phyloP scores from a whole-genome alignment of 1,284 basidiomycete genomes.

The Heterobasidion parviporum region DNA sequence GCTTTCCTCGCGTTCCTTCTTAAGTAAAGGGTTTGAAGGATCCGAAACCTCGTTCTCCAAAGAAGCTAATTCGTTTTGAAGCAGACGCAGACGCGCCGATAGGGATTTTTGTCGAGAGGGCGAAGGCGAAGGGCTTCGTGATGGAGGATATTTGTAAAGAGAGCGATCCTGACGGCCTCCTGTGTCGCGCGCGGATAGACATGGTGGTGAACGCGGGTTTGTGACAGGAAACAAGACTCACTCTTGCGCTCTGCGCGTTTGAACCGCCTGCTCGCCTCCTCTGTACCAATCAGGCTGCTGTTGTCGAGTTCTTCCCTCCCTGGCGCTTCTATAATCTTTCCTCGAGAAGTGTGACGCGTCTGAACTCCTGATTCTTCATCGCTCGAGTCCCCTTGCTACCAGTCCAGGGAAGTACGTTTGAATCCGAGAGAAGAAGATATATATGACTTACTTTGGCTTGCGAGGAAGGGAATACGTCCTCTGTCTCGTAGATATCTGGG shows the following conservation, averaged over 20 bases:
- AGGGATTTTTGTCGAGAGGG: constrained; percentile 38
- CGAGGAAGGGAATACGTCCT: constrained; percentile 58
- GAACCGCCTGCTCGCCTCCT: constrained; percentile 61
- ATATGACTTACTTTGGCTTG: constrained; percentile 33
- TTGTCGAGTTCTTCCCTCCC: constrained; percentile 43
- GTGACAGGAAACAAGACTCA: constrained; percentile 13
- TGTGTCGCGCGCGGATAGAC: constrained; percentile 12
- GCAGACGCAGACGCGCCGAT: constrained; percentile 48
- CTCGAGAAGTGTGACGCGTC: constrained; percentile 25
- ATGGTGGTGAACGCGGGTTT: background rate
- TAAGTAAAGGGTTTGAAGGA: constrained; percentile 58
- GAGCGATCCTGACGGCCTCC: constrained; percentile 39
- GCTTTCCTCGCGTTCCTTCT: constrained; percentile 43
- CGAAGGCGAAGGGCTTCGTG: constrained; percentile 37
- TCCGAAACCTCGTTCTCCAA: constrained; percentile 66
- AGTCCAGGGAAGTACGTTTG: background rate
- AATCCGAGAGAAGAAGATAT: background rate
- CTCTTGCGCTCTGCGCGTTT: constrained; percentile 58
- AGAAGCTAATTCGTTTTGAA: constrained; percentile 56
- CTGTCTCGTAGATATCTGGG: constrained; percentile 88
- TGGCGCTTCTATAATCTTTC: constrained; percentile 24
- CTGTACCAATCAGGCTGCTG: constrained; percentile 38
- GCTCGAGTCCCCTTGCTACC: constrained; percentile 51
- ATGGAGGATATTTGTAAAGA: constrained; percentile 61
- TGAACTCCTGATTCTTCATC: constrained; percentile 50